These are phyloP conservation scores for Komagataea norvegica DNA, from an alignment of 1,139 yeast genomes.

Conservation along the genomic window DNA sequence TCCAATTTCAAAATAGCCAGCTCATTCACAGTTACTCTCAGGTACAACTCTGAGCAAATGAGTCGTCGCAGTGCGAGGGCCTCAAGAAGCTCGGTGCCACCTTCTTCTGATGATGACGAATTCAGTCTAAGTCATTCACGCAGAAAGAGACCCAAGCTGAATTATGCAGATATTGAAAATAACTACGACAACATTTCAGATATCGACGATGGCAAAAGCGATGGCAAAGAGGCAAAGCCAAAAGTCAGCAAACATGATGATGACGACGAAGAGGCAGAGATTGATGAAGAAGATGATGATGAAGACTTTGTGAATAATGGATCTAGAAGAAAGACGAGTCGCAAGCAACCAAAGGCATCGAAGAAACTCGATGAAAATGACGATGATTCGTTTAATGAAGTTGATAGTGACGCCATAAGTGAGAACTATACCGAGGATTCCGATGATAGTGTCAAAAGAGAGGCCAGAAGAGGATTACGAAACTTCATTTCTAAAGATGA, in stretches of 20 bases:
- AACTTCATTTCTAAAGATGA: conserved; percentile 28
- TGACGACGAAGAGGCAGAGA: conserved; percentile 24
- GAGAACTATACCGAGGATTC: conserved; percentile 26
- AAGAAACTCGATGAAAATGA: conserved; percentile 17
- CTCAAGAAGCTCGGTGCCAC: conserved; percentile 2
- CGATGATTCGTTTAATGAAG: conserved; percentile 24
- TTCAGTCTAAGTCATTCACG: conserved; percentile 11
- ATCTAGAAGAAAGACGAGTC: conserved; percentile 2
- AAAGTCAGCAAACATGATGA: conserved; percentile 13
- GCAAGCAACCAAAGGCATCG: conserved; percentile 4
- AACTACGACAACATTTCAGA: conserved; percentile 29
- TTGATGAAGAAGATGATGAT: conserved; percentile 3
- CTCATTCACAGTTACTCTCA: conserved; percentile 10
- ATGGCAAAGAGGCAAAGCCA: conserved; percentile 9
- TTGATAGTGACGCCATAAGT: conserved; percentile 14
- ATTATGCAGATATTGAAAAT: conserved; percentile 26
- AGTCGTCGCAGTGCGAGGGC: conserved; percentile 13
- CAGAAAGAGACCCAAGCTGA: conserved; percentile 18
- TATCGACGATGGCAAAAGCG: conserved; percentile 26
- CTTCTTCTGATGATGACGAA: conserved; percentile 13
- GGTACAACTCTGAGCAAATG: conserved; percentile 14
- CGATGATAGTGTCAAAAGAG: conserved; percentile 7
- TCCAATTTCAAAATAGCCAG: conserved; percentile 11
- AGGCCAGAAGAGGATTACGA: conserved; percentile 18
- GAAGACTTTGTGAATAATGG: conserved; percentile 1